These are phyloP conservation scores for Ceratobasidium sp. DNA, from an alignment of 1,284 basidiomycete genomes.

Conservation along the genomic window DNA sequence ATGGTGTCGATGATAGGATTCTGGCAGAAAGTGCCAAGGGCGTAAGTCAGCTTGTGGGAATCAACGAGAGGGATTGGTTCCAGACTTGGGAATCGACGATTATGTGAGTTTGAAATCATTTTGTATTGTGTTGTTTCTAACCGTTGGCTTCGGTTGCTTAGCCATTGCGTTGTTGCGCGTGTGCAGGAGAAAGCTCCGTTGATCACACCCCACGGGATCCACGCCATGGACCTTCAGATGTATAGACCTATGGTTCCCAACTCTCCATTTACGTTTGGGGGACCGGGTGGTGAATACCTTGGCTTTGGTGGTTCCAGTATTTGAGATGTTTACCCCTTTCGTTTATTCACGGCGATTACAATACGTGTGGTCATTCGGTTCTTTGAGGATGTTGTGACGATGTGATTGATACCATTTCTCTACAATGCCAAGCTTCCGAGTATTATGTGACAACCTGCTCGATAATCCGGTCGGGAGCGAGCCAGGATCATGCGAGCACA, in stretches of 20 bases:
- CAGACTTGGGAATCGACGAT: slow-evolving; percentile 80
- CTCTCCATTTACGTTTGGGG: neutral
- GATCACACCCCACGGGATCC: slow-evolving; percentile 19
- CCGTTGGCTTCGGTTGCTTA: neutral
- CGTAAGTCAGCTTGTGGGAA: slow-evolving; percentile 65
- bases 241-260: neutral
- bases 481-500: too few species aligned
- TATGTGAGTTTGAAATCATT: slow-evolving; percentile 59
- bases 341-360: too few species aligned
- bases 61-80: slow-evolving; percentile 81
- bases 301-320: neutral
- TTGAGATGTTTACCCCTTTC: neutral
- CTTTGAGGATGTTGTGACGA: too few species aligned
- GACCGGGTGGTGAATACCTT: neutral
- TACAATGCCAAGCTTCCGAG: too few species aligned
- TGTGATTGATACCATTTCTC: too few species aligned
- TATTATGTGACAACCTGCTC: too few species aligned
- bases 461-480: too few species aligned
- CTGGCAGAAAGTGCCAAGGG: slow-evolving; percentile 54
- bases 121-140: neutral
- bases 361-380: too few species aligned
- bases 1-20: slow-evolving; percentile 1
- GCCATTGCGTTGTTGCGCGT: slow-evolving; percentile 25
- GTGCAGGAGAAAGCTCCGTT: slow-evolving; percentile 28
- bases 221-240: neutral